These are phyloP conservation scores for Ophiostoma quercus DNA, from an alignment of 2,329 filamentous ascomycete species.

Conservation along the genomic window DNA sequence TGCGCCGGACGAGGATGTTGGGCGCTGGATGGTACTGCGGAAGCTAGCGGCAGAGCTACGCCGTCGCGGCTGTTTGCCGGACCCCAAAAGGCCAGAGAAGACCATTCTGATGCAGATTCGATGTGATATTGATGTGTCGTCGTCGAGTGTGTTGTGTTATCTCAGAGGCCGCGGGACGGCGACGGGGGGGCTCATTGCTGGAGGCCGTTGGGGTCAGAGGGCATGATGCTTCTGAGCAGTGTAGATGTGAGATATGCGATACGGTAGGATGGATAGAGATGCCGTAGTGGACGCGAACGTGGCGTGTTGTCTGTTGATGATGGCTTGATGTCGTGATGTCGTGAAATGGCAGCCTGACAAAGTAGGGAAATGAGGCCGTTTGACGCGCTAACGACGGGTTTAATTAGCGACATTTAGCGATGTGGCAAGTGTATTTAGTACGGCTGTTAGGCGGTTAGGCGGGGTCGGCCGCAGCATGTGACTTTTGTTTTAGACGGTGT, in stretches of 20 bases:
- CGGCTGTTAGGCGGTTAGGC: constrained; percentile 3
- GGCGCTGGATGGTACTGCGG: constrained; percentile 26
- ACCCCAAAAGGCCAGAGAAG: constrained; percentile 19
- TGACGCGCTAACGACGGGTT: constrained; percentile 2
- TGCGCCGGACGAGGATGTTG: constrained; percentile 22
- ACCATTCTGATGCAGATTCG: constrained; percentile 17
- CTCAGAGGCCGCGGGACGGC: constrained; percentile 19
- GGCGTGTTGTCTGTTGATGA: background rate
- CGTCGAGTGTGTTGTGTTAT: constrained; percentile 10
- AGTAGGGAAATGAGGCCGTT: background rate
- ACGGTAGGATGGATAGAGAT: background rate
- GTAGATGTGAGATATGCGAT: background rate
- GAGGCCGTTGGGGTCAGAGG: background rate
- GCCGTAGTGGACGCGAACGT: background rate
- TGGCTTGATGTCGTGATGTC: constrained; percentile 6
- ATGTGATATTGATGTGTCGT: background rate
- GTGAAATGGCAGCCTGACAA: background rate
- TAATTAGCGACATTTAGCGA: constrained; percentile 2
- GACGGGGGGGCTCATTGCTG: constrained; percentile 20
- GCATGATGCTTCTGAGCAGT: constrained; percentile 2
- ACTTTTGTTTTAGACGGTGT: background rate
- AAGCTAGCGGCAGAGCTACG: constrained; percentile 35
- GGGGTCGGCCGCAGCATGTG: constrained; percentile 9
- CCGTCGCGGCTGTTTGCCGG: constrained; percentile 17
- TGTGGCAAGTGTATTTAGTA: background rate